A percentile compares a stretch with the other conserved stretches of the same genome.
Conservation (phyloP, 225 moss, liverwort and hornwort species). For the Asterella californica region DNA sequence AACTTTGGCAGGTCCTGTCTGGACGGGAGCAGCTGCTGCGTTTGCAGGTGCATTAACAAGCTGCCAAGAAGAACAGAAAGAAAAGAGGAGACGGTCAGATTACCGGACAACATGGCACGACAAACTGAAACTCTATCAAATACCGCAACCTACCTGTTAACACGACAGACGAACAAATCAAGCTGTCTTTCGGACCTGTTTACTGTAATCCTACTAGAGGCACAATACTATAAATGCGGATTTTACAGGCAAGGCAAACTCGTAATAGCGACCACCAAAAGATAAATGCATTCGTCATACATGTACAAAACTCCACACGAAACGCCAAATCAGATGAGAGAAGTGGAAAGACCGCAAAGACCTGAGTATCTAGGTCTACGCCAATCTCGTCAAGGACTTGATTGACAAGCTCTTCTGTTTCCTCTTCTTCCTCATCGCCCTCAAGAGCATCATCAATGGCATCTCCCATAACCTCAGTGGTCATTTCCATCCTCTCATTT, state of each 20-base stretch:
- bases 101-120: neutral
- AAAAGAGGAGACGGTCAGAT: neutral
- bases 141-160: neutral
- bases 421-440: conserved; percentile 98
- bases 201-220: no score
- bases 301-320: neutral
- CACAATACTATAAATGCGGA: neutral
- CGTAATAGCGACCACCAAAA: neutral
- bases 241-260: neutral
- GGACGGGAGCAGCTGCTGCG: conserved; percentile 61
- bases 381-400: conserved; percentile 99
- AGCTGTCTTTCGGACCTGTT: neutral
- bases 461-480: conserved; percentile 98
- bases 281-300: neutral
- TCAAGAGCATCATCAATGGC: conserved; percentile 99
- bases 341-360: conserved; percentile 19
- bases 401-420: conserved; percentile 94
- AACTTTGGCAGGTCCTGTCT: conserved; percentile 73
- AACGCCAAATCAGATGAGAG: neutral
- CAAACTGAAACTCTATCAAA: neutral
- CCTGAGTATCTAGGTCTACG: conserved; percentile 93
- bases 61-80: conserved; percentile 31
- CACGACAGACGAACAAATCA: neutral
- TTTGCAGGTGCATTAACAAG: conserved; percentile 88
- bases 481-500: conserved; percentile 98